Evolutionary conservation across 2,329 filamentous ascomycete genomes (phyloP).

Genomic region (Colletotrichum cuscutae): DNA sequence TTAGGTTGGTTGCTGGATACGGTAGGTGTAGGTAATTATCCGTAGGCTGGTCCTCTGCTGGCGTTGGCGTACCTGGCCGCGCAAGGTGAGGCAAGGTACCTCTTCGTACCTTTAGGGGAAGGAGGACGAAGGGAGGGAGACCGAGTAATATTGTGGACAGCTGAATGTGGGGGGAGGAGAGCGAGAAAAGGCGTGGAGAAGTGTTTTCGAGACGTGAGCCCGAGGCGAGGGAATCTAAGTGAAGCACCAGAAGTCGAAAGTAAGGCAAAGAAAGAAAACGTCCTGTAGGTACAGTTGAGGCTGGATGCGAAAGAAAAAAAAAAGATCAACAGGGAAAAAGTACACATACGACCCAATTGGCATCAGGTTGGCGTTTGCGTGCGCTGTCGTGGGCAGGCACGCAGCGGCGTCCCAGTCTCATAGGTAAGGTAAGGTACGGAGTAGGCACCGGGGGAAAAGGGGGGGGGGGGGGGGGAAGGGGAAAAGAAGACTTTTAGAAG

Average conservation of each 20-base stretch:
- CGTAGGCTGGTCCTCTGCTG: not conserved
- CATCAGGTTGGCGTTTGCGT: not conserved
- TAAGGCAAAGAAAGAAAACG: not conserved
- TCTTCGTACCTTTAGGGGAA: not conserved
- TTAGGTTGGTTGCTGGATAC: not conserved
- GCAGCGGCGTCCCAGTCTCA: not conserved
- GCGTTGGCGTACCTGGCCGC: not conserved
- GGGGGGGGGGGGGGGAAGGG: not conserved
- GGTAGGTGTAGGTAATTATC: not conserved
- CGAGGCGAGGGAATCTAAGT: not conserved
- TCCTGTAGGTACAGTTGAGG: not conserved
- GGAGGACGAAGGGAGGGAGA: not conserved
- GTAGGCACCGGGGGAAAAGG: not conserved
- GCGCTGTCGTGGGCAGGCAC: not conserved
- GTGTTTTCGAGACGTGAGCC: not conserved
- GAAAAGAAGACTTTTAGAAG: not conserved
- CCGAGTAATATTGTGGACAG: not conserved
- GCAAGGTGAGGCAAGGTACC: not conserved
- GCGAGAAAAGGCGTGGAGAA: not conserved
- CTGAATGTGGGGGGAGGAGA: not conserved
- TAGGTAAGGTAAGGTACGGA: not conserved
- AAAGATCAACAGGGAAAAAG: not conserved
- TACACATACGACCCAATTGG: not conserved
- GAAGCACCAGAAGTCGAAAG: not conserved
- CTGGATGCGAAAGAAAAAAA: not conserved